Base-by-base conservation (phyloP, 148 eudicot species). In the Persicaria tinctoria region DNA sequence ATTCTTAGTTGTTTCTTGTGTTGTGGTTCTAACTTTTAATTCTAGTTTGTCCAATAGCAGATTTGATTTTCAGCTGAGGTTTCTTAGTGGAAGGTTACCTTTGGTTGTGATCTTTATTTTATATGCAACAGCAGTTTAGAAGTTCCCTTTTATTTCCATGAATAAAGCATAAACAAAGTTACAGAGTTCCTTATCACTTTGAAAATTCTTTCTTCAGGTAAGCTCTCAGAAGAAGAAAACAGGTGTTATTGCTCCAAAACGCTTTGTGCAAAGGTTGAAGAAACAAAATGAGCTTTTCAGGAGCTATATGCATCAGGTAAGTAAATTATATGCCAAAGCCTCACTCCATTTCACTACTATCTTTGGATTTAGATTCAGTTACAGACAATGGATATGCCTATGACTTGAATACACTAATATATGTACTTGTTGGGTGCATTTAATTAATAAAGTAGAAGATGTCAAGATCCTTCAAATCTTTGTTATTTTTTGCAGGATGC, bases 171-270 rank as follows among this genome's bases (percentile, higher is more conserved):
- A 64, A 64, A 10, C 5, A 47, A 66, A 66, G 47, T 5, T 66
- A 38, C 8, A 12, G 8, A 38, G 55, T 17, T 8, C 20, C 73
- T 68, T 41, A 46, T 70, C 38, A 46, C 6, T 70, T 18, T 50
- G 73, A 32, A 48, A 48, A 70, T 70, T n/a, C 5, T 38, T 50
- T 71, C 16, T 78, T 49, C 74, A 88, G 89, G 84, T 84, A 78
- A 86, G 84, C 77, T 86, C 92, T 0, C 92, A 88, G 81, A 85
- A 84, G 89, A 88, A 88, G 87, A 88, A 88, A 86, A 88, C 92
- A 48, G 92, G 92, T 71, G 88, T 88, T 51, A 85, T 88, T 59
- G 87, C 89, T 81, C 92, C 92, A 70, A 88, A 88, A 77, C 89
- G 89, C 59, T 88, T 86, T 81, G 91, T 88, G 51, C 91, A 88